phyloP scores from a whole-genome alignment of 2,329 filamentous ascomycete species.

The Hypomyces rosellus region DNA sequence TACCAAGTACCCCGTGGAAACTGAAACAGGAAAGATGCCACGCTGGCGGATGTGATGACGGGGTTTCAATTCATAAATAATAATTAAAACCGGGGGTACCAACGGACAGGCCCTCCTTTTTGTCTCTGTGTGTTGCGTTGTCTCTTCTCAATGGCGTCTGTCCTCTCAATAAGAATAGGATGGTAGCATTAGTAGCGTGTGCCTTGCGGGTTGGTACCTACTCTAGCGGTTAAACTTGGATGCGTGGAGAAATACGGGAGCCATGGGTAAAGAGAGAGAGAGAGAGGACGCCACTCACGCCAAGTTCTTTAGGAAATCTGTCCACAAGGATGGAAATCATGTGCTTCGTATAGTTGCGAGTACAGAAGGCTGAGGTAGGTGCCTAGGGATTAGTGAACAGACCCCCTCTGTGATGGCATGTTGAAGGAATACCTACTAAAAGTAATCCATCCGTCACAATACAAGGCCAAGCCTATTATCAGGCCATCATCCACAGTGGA shows the following conservation, averaged over 20 bases:
- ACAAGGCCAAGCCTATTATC: neutral
- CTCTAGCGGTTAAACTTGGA: too few relatives aligned
- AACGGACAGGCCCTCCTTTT: too few relatives aligned
- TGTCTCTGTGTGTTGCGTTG: too few relatives aligned
- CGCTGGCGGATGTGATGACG: constrained; percentile 14
- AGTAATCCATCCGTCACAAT: constrained; percentile 3
- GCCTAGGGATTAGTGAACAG: too few relatives aligned
- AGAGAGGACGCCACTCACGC: neutral
- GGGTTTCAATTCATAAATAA: neutral
- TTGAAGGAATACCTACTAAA: too few relatives aligned
- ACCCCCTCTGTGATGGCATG: too few relatives aligned
- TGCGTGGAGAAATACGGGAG: neutral
- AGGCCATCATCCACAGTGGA: constrained; percentile 8
- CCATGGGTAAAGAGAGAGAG: neutral
- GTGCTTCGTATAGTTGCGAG: too few relatives aligned
- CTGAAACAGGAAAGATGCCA: constrained; percentile 16
- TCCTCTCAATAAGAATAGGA: too few relatives aligned
- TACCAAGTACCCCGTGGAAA: neutral
- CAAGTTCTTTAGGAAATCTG: constrained; percentile 1
- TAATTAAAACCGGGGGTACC: neutral
- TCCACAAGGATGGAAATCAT: neutral
- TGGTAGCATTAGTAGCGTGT: too few relatives aligned
- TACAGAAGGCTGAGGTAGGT: too few relatives aligned
- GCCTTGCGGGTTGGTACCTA: too few relatives aligned
- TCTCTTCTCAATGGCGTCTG: too few relatives aligned